Percentiles rank a stretch among this genome's conserved stretches.
Evolutionary conservation across 2,329 filamentous ascomycete genomes (phyloP).

Genomic region (Scedosporium minutisporum): DNA sequence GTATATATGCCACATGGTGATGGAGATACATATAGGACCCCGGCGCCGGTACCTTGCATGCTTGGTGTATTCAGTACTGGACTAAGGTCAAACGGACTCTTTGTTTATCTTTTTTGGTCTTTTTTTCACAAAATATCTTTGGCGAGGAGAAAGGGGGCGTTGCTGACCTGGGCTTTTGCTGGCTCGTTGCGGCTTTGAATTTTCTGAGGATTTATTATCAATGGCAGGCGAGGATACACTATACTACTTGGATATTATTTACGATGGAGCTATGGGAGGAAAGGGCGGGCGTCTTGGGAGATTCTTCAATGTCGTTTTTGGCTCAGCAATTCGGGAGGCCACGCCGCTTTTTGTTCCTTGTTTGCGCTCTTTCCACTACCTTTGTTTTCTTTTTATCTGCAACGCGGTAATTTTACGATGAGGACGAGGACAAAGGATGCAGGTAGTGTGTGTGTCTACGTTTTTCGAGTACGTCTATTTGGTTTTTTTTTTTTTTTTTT

Average conservation of each 20-base stretch:
- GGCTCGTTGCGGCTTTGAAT: background rate
- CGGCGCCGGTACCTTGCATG: background rate
- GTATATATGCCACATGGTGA: too few relatives aligned
- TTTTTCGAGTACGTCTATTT: background rate
- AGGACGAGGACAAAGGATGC: background rate
- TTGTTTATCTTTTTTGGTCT: conserved; percentile 3
- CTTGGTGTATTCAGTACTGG: background rate
- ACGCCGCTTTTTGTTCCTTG: background rate
- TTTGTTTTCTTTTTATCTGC: background rate
- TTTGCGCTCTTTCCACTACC: background rate
- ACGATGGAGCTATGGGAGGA: too few relatives aligned
- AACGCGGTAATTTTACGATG: background rate
- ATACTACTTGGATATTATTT: too few relatives aligned
- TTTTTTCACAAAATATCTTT: background rate
- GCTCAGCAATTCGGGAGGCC: background rate
- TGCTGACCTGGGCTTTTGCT: background rate
- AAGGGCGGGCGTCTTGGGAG: too few relatives aligned
- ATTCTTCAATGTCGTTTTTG: background rate
- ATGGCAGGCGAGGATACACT: too few relatives aligned
- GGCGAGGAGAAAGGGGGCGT: background rate
- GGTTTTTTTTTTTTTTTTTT: background rate
- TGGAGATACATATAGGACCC: background rate
- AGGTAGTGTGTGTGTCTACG: background rate
- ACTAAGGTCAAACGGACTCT: background rate
- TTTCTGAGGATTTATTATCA: background rate